These are phyloP conservation scores for Nicotiana rustica DNA, from an alignment of 305 asterid genomes.

Conservation along the genomic window DNA sequence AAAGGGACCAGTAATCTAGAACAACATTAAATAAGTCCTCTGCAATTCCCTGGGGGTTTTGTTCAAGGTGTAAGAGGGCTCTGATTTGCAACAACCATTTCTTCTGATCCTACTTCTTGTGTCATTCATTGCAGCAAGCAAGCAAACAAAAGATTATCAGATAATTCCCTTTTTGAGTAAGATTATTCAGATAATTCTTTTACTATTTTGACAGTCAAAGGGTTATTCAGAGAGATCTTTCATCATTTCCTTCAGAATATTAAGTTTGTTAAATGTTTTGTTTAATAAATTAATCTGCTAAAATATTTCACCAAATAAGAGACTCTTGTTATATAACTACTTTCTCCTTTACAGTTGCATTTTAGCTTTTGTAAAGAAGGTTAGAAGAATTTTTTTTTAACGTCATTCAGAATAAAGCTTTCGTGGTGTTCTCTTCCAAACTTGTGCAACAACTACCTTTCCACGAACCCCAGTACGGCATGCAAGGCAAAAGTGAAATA, in stretches of 20 bases:
- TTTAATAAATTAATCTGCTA: not conserved
- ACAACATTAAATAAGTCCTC: conserved; percentile 7
- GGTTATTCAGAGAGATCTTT: conserved; percentile 7
- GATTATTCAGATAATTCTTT: conserved; percentile 23
- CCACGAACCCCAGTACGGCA: conserved; percentile 3
- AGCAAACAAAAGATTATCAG: not conserved
- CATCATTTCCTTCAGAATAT: not conserved
- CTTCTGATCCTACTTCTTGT: conserved; percentile 1
- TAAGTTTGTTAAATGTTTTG: not conserved
- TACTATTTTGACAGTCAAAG: not conserved
- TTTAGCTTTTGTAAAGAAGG: not conserved
- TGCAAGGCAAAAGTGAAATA: conserved; percentile 13
- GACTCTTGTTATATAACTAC: conserved; percentile 3
- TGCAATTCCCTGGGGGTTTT: not conserved
- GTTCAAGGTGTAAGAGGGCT: not conserved
- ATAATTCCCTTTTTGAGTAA: not conserved
- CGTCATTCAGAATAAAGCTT: not conserved
- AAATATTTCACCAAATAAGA: conserved; percentile 27
- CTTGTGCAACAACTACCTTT: not conserved
- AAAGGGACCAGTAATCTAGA: conserved; percentile 7
- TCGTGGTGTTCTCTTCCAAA: not conserved
- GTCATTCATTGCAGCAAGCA: not conserved
- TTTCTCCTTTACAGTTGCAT: conserved; percentile 23
- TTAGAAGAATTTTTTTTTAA: not conserved
- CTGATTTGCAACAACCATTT: not conserved